Conservation (phyloP, 495 filamentous ascomycete species). For the Aspergillus cavernicola region DNA sequence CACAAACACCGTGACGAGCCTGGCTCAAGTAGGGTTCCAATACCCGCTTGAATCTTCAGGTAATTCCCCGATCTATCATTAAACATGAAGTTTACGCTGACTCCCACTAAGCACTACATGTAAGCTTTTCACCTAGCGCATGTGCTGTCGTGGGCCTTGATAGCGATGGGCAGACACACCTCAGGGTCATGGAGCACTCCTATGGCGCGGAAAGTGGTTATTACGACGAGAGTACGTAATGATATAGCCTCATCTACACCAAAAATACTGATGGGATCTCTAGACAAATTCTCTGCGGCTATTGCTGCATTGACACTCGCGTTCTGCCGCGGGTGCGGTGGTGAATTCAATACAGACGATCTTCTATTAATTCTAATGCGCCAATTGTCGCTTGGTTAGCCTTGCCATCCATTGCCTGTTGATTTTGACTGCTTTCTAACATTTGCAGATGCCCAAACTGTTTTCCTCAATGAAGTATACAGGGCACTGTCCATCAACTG, state of each 20-base stretch:
- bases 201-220: slow-evolving; percentile 37
- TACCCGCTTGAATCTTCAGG: slow-evolving; percentile 42
- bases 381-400: slow-evolving; percentile 49
- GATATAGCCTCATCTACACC: background rate
- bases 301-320: slow-evolving; percentile 58
- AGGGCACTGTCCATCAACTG: slow-evolving; percentile 61
- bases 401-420: slow-evolving; percentile 8
- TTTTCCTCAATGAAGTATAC: slow-evolving; percentile 62
- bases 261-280: slow-evolving; percentile 4
- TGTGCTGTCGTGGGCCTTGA: slow-evolving; percentile 63
- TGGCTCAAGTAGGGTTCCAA: slow-evolving; percentile 71
- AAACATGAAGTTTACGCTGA: slow-evolving; percentile 1
- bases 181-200: slow-evolving; percentile 57
- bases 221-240: slow-evolving; percentile 40
- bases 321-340: slow-evolving; percentile 52
- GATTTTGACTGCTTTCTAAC: background rate
- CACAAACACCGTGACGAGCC: slow-evolving; percentile 58
- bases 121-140: slow-evolving; percentile 70
- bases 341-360: slow-evolving; percentile 66
- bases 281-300: slow-evolving; percentile 50
- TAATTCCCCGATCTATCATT: slow-evolving; percentile 4
- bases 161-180: slow-evolving; percentile 59
- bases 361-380: slow-evolving; percentile 59
- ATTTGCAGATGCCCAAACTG: slow-evolving; percentile 37
- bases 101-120: slow-evolving; percentile 51